phyloP scores from a whole-genome alignment of 176 grass and related monocot genomes.

The Otatea glauca region DNA sequence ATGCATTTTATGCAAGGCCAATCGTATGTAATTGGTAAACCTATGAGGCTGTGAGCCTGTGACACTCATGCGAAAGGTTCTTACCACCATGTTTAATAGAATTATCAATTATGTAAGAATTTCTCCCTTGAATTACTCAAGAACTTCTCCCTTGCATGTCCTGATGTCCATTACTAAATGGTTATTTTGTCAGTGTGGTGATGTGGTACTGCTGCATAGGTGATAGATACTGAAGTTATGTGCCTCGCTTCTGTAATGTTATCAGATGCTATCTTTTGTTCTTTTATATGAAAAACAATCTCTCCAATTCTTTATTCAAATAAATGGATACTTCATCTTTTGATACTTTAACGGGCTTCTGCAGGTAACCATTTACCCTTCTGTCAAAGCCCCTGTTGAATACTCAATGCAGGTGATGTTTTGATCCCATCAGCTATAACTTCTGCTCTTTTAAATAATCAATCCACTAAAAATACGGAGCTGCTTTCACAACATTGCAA shows the following conservation, averaged over 20 bases:
- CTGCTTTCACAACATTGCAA: constrained; percentile 26
- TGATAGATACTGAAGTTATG: not conserved
- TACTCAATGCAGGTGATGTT: constrained; percentile 69
- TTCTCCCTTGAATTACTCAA: not conserved
- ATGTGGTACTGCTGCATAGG: constrained; percentile 11
- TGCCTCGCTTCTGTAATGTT: not conserved
- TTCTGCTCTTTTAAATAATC: constrained; percentile 30
- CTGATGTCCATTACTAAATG: not conserved
- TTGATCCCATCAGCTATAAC: not conserved
- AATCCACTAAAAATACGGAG: constrained; percentile 1
- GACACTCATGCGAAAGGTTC: not conserved
- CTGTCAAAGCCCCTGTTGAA: constrained; percentile 74
- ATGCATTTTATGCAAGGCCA: not conserved
- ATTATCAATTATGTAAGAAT: too few relatives aligned
- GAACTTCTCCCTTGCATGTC: not conserved
- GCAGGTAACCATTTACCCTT: constrained; percentile 76
- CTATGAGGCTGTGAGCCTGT: not conserved
- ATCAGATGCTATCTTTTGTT: not conserved
- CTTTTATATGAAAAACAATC: not conserved
- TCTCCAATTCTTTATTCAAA: constrained; percentile 30
- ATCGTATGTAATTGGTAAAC: not conserved
- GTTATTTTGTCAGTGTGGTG: not conserved
- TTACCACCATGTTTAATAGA: not conserved
- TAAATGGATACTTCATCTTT: constrained; percentile 6
- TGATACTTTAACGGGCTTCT: constrained; percentile 16